phyloP scores from a whole-genome alignment of 768 basidiomycete genomes.

The Pisolithus microcarpus region DNA sequence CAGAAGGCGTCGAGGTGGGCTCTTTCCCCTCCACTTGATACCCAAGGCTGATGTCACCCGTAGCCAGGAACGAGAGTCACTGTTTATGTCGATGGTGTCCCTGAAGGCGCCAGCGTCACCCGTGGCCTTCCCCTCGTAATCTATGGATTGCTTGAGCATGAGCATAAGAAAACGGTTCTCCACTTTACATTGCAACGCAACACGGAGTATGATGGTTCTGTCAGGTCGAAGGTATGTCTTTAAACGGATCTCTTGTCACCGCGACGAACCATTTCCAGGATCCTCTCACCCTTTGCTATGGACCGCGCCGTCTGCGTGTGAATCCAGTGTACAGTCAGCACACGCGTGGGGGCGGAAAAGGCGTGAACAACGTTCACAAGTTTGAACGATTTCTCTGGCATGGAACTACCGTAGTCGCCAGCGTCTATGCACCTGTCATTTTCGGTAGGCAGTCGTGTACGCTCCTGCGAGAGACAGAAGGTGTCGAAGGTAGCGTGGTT shows the following conservation, averaged over 20 bases:
- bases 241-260: neutral
- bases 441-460: conserved; percentile 78
- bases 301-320: conserved; percentile 76
- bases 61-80: conserved; percentile 82
- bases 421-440: conserved; percentile 79
- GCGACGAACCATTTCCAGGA: conserved; percentile 44
- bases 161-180: conserved; percentile 89
- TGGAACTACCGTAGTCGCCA: conserved; percentile 75
- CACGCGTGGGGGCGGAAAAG: conserved; percentile 81
- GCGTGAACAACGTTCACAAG: conserved; percentile 95
- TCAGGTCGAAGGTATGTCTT: conserved; percentile 74
- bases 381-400: conserved; percentile 87
- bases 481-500: conserved; percentile 50
- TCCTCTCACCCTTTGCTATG: conserved; percentile 80
- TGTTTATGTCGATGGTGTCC: conserved; percentile 68
- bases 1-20: conserved; percentile 66
- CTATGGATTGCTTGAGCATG: conserved; percentile 85
- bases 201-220: conserved; percentile 84
- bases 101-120: conserved; percentile 44
- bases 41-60: neutral
- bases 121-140: conserved; percentile 47
- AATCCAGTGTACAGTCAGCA: conserved; percentile 93
- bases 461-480: conserved; percentile 62
- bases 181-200: conserved; percentile 93
- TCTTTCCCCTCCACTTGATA: neutral